Base-by-base conservation (phyloP, 1,284 basidiomycete genomes). In the Rhodotorula sp. region DNA sequence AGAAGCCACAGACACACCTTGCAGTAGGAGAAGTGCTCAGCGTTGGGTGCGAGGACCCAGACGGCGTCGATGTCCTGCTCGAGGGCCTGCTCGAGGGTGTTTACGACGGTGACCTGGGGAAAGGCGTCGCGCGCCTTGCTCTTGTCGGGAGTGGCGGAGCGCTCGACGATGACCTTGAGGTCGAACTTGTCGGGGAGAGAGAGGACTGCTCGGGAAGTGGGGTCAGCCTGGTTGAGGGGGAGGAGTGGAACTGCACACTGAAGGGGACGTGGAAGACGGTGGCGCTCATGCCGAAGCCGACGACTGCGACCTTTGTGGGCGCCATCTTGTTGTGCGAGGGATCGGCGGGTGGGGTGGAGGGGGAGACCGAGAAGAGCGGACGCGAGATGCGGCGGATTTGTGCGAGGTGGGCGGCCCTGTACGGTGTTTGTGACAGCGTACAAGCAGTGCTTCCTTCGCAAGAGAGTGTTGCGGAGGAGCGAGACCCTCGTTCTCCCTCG, bases 31-130 rank as follows among this genome's bases (percentile, higher is more conserved):
- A 88, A 91, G 81, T 94, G 92, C 0, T 91, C 92, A 60, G 88
- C 84, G 79, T 89, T 94, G 2, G 91, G 91, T 0, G 91, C 92
- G 53, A 86, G 87, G 61, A 94, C 83, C 69, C 93, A 86, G 37
- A 85, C 83, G 61, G 82, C 76, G 57, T 84, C 82, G 37, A 85
- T 82, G 41, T 82, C 81, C 75, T 84, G 67, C 19, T 57, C 59
- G 34, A 77, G 62, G 41, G 67, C 75, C 41, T 70, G 41, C 2
- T 72, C 70, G 51, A 76, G 58, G 29, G 70, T 64, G 53, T 64
- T 74, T 61, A 76, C 75, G 41, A 76, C 73, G 25, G 69, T 66
- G 54, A 72, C 61, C 19, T 21, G n/a, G 17, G 75, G 68, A 68
- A 74, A 76, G 0, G 56, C 66, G 22, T 76, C 74, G 27, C 77